Base-by-base conservation (phyloP, 768 basidiomycete species). In the Russula sp. region DNA sequence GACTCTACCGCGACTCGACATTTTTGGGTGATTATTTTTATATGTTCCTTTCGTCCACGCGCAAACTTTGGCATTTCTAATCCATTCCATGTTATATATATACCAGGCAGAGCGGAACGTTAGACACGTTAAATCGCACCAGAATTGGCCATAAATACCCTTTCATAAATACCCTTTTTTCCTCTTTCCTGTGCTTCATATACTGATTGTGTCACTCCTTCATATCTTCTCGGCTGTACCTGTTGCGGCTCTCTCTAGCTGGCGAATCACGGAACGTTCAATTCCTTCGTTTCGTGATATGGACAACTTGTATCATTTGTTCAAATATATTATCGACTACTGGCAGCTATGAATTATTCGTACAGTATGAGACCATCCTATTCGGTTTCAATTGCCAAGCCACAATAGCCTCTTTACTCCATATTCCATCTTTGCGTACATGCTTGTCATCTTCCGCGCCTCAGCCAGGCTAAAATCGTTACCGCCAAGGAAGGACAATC, bases 341-440 rank as follows among this genome's bases (percentile, higher is more conserved):
- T n/a, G 9, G 16, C 35, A 45, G 34, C 14, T 46, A 8, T n/a
- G n/a, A n/a, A n/a, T n/a, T n/a, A n/a, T n/a, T n/a, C n/a, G n/a
- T n/a, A n/a, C n/a, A n/a, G n/a, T n/a, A 16, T n/a, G 18, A 11
- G 2, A 14, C 36, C 34, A 38, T 29, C 36, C 7, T 16, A n/a
- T 45, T 18, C 39, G 5, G 10, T 14, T 14, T 72, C 67, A 90
- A 65, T 87, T 81, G 52, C 91, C 90, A 51, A 96, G 73, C 93
- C 93, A 96, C 61, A 96, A 73, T 70, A 96, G 75, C 65, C 93
- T 78, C 79, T 95, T 98, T 54, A 97, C 79, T 0, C 90, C 91
- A 71, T 96, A 93, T 70, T 97, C 94, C 84, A 96, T 88, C 75
- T 93, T 93, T 14, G 93, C 83, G 72, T 91, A 89, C 66, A 95